Percentiles rank a stretch among this genome's conserved stretches.
phyloP scores from a whole-genome alignment of 2,329 filamentous ascomycete species.

The Neodidymelliopsis sp. region DNA sequence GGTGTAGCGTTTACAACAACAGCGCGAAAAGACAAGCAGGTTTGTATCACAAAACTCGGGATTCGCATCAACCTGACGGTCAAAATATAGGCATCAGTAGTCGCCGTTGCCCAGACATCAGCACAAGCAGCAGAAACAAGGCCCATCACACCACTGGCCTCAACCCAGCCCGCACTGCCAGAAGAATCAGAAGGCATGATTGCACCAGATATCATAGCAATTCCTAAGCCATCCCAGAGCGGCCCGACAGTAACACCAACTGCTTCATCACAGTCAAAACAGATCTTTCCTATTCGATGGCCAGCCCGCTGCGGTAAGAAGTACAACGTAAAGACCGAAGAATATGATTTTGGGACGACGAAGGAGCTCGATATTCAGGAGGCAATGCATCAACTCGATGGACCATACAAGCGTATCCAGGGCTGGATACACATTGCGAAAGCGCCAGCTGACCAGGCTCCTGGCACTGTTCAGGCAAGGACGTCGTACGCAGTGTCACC shows the following conservation, averaged over 20 bases:
- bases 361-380: slow-evolving; percentile 39
- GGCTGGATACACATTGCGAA: slow-evolving; percentile 51
- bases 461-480: slow-evolving; percentile 46
- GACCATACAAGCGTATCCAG: slow-evolving; percentile 42
- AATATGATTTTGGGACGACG: slow-evolving; percentile 36
- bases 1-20: slow-evolving; percentile 28
- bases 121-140: slow-evolving; percentile 24
- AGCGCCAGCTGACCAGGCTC: slow-evolving; percentile 44
- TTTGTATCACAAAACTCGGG: slow-evolving; percentile 9
- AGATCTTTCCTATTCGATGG: slow-evolving; percentile 47
- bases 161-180: slow-evolving; percentile 1
- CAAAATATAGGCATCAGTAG: slow-evolving; percentile 2
- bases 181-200: slow-evolving; percentile 10
- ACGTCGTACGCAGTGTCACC: slow-evolving; percentile 49
- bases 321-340: slow-evolving; percentile 43
- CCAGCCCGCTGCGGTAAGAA: slow-evolving; percentile 43
- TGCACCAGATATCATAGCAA: slow-evolving; percentile 9
- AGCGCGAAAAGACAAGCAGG: slow-evolving; percentile 28
- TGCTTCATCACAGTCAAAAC: slow-evolving; percentile 16
- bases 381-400: slow-evolving; percentile 41
- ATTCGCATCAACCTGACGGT: neutral
- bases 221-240: slow-evolving; percentile 25
- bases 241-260: slow-evolving; percentile 16
- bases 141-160: slow-evolving; percentile 19
- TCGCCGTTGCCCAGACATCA: slow-evolving; percentile 7